These are phyloP conservation scores for Tetrapisispora phaffii DNA, from an alignment of 805 yeast species.

Conservation along the genomic window DNA sequence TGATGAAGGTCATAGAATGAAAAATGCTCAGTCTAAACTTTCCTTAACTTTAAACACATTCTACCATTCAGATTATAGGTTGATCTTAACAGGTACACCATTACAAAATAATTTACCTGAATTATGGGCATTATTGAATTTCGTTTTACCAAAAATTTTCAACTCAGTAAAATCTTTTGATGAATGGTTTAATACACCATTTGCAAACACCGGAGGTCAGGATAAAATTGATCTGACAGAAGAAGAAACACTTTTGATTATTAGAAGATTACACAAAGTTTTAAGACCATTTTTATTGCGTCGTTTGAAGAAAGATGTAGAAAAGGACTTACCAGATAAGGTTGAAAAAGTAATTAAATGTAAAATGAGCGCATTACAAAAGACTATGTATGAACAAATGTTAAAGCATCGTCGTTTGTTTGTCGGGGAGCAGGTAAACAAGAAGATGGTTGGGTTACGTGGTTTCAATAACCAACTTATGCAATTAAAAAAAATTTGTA, in stretches of 20 bases:
- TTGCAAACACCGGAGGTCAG: conserved; percentile 75
- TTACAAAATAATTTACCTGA: conserved; percentile 78
- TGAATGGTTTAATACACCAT: conserved; percentile 86
- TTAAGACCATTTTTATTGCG: conserved; percentile 75
- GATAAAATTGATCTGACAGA: conserved; percentile 73
- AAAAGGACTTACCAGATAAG: conserved; percentile 75
- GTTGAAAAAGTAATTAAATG: conserved; percentile 77
- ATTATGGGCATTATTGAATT: conserved; percentile 74
- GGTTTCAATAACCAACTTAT: conserved; percentile 74
- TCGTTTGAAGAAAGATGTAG: conserved; percentile 80
- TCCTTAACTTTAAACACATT: conserved; percentile 61
- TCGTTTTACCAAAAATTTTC: conserved; percentile 74
- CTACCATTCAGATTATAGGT: conserved; percentile 65
- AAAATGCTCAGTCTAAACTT: conserved; percentile 64
- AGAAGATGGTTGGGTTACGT: conserved; percentile 46
- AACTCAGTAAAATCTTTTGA: conserved; percentile 79
- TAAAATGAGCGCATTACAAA: conserved; percentile 64
- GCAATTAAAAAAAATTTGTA: conserved; percentile 79
- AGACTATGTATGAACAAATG: conserved; percentile 66
- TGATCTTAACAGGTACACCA: conserved; percentile 83
- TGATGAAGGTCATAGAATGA: conserved; percentile 88
- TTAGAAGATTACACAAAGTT: conserved; percentile 78
- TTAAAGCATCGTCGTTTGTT: conserved; percentile 59
- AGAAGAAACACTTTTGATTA: conserved; percentile 75
- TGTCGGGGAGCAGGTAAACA: conserved; percentile 53